phyloP scores from a whole-genome alignment of 1,284 basidiomycete species.

The Puccinia horiana region DNA sequence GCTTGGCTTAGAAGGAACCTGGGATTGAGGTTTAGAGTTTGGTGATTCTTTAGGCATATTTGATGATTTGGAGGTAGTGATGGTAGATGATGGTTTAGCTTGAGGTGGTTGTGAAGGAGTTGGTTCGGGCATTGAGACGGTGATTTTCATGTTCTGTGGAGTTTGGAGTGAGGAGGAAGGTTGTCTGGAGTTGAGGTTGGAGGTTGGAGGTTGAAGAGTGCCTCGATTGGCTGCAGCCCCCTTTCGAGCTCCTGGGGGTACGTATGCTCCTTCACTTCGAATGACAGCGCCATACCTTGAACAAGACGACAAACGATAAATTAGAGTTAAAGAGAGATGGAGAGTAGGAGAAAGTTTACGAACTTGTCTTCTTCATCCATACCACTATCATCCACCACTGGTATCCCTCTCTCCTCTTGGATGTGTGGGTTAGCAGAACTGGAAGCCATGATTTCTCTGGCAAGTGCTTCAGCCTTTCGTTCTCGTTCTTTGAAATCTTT shows the following conservation, averaged over 20 bases:
- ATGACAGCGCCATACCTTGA: conserved; percentile 93
- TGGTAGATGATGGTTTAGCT: conserved; percentile 6
- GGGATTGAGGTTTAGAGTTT: not conserved
- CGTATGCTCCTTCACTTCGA: conserved; percentile 82
- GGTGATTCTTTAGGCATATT: conserved; percentile 36
- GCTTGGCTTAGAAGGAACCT: not conserved
- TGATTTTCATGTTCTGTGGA: conserved; percentile 14
- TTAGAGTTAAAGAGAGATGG: conserved; percentile 27
- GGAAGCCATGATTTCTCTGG: conserved; percentile 78
- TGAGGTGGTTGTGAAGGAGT: not conserved
- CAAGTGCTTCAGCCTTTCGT: conserved; percentile 80
- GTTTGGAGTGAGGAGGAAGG: conserved; percentile 18
- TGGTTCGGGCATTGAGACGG: conserved; percentile 16
- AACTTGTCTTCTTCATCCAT: conserved; percentile 93
- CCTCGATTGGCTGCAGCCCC: conserved; percentile 56
- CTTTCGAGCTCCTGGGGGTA: conserved; percentile 80
- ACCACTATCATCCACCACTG: conserved; percentile 65
- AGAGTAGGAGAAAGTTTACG: conserved; percentile 33
- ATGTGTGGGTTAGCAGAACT: conserved; percentile 72
- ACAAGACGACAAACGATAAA: conserved; percentile 42
- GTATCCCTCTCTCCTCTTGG: conserved; percentile 80
- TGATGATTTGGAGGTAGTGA: conserved; percentile 15
- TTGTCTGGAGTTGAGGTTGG: conserved; percentile 26
- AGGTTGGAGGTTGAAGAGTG: conserved; percentile 51
- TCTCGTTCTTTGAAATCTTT: conserved; percentile 87